Evolutionary conservation across 202 grass and related monocot species (phyloP), one percentile per base, ranked within the genome.

Genomic region (Cymbopogon flexuosus): DNA sequence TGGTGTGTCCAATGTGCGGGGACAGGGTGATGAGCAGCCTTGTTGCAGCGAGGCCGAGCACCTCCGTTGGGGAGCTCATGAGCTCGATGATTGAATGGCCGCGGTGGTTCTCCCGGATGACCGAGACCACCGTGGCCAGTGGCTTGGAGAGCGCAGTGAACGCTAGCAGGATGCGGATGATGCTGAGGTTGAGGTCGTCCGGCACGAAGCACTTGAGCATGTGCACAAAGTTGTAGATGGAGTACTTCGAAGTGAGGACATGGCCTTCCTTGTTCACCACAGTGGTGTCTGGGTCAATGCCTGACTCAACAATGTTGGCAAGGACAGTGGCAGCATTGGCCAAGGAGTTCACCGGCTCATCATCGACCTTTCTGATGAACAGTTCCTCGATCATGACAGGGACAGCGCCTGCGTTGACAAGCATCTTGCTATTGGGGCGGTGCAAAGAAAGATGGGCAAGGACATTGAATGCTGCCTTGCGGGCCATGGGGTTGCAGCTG

Each of bases 261-360:
- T 97, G 92, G 16, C 94, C 94, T 57, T 94, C 87, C 86, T 94
- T 97, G 79, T 94, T 94, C 58, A 93, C 90, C 70, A 83, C 72
- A 14, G 88, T 88, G 39, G 70, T 89, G 10, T 89, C 88, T 37
- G 88, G 84, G 77, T 94, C 95, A 57, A 86, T 76, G 47, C 82
- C 82, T 6, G 88, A 93, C 40, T 97, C 92, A 8, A 93, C 57
- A 56, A 97, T 82, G 78, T 91, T 94, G 45, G 92, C 86, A 54
- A 97, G 89, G 65, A 94, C 30, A 1, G 51, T 37, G 8, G 92
- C 82, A 76, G 92, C 92, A 22, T 67, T 84, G 33, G 85, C 85
- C 78, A 86, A 92, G 68, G 87, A 90, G 81, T 84, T 86, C 43
- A 82, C 57, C 0, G 76, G 85, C 34, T 92, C 89, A 1, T 86